Base-by-base conservation (phyloP, 2,329 filamentous ascomycete species). In the Pyricularia pennisetigena region DNA sequence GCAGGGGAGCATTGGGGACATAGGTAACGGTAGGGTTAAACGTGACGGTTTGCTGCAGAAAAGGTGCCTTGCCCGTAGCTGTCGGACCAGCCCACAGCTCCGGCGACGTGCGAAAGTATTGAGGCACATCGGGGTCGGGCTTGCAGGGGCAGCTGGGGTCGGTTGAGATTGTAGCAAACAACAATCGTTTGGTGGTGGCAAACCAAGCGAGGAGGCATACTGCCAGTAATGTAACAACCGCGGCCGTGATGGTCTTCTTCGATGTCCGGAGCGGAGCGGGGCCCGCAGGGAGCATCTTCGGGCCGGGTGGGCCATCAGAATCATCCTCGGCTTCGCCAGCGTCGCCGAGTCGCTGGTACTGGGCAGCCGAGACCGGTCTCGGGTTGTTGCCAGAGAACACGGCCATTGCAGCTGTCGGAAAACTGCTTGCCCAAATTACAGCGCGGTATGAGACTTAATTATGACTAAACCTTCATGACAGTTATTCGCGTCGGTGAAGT, bases 11-110 rank as follows among this genome's bases (percentile, higher is more conserved):
- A 73, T 91, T 91, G 16, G 90, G 88, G 35, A 89, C 86, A 74
- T 87, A 92, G 5, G 87, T 83, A 1, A 79, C 85, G 9, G 86
- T 82, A 71, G 90, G 90, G 24, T 88, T 83, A 57, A 90, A 87
- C 1, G 85, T 84, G 71, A 90, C 88, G 7, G 87, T 91, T 78
- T 92, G 86, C 1, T 90, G 90, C 69, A 93, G 79, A 75, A 92
- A 92, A 1, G 90, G 86, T 29, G 89, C 82, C 68, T 78, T 80
- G 16, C 90, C 91, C 1, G 90, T 93, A n/a, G 87, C 82, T 4
- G 88, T 92, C 54, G 89, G 89, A 1, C 89, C 89, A 76, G 82
- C 78, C 81, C 82, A 87, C 63, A 88, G 75, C 75, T 88, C 81
- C 3, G 86, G 86, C 28, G 79, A 81, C 0, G 86, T 89, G 75